Base-by-base conservation (phyloP, 2,329 filamentous ascomycete species). In the Fusarium tuaranense region DNA sequence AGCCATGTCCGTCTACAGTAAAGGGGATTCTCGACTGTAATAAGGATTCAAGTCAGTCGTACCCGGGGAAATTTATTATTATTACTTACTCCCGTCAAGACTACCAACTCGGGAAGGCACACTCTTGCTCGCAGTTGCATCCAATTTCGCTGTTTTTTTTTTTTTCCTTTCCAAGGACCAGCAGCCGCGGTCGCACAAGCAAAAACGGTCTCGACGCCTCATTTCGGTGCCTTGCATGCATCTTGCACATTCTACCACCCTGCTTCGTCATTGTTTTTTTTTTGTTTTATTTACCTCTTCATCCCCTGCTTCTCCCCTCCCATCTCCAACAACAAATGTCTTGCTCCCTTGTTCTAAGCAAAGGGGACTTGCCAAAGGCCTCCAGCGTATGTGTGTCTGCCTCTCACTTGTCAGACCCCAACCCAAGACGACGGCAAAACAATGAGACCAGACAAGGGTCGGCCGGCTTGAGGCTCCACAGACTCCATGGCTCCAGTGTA, bases 401-500 rank as follows among this genome's bases (percentile, higher is more conserved):
- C 62, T 41, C 32, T 44, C 60, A 51, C 60, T 53, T 68, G 46
- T 62, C 46, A 20, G 58, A 53, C 58, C 68, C 68, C 41, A 46
- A 20, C 48, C 10, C 36, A 58, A 48, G 38, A 55, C 48, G 32
- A 39, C 20, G 41, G 44, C 44, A 62, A 65, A 60, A 59, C 51
- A 66, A 66, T 66, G 55, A 68, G 69, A 72, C 63, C 51, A 68
- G 69, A 67, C 63, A 9, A 39, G 34, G 55, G 34, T 38, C 22
- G 72, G 63, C 48, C 65, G 63, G 30, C 53, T 67, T 48, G 48
- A 22, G 63, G 61, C 73, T 67, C 73, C 71, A 74, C 76, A 68
- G 61, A 34, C 51, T 68, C 65, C 72, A 76, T 51, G 73, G 58
- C 59, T 44, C 39, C 63, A 27, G 67, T 65, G 64, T 48, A 36